These are phyloP conservation scores for Calonectria multiphialidica DNA, from an alignment of 2,329 filamentous ascomycete species.

Conservation along the genomic window DNA sequence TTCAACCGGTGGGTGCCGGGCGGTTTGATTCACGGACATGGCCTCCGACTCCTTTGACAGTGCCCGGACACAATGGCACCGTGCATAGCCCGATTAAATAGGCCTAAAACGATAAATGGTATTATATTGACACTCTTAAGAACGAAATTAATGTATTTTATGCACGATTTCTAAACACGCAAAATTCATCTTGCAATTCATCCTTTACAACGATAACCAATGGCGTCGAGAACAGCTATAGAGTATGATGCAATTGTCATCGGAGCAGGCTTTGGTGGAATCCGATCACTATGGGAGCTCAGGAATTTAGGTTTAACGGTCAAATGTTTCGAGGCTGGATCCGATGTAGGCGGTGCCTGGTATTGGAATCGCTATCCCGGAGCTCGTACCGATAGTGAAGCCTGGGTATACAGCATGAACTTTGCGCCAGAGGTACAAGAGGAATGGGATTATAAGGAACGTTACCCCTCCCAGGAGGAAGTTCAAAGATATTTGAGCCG, in stretches of 20 bases:
- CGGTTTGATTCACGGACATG: too few relatives aligned
- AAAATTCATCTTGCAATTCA: too few relatives aligned
- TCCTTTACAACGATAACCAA: not conserved
- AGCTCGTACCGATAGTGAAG: constrained; percentile 27
- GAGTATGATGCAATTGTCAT: constrained; percentile 13
- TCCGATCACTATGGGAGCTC: constrained; percentile 20
- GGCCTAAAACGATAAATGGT: too few relatives aligned
- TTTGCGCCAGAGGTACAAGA: not conserved
- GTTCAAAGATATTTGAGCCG: constrained; percentile 23
- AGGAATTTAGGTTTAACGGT: constrained; percentile 13
- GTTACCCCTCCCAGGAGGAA: constrained; percentile 22
- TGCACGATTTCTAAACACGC: too few relatives aligned
- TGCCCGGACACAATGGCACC: too few relatives aligned
- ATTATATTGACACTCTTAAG: too few relatives aligned
- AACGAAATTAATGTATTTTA: too few relatives aligned
- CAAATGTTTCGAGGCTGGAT: constrained; percentile 26
- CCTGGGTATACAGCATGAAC: constrained; percentile 24
- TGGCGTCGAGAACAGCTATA: not conserved
- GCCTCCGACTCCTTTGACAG: too few relatives aligned
- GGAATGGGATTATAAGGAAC: constrained; percentile 17
- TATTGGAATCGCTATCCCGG: constrained; percentile 35
- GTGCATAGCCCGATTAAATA: too few relatives aligned
- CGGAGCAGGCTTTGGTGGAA: constrained; percentile 31
- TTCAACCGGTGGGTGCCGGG: too few relatives aligned
- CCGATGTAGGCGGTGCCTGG: constrained; percentile 33